phyloP scores from a whole-genome alignment of 2,329 filamentous ascomycete species.

The Trichoderma endophyticum region DNA sequence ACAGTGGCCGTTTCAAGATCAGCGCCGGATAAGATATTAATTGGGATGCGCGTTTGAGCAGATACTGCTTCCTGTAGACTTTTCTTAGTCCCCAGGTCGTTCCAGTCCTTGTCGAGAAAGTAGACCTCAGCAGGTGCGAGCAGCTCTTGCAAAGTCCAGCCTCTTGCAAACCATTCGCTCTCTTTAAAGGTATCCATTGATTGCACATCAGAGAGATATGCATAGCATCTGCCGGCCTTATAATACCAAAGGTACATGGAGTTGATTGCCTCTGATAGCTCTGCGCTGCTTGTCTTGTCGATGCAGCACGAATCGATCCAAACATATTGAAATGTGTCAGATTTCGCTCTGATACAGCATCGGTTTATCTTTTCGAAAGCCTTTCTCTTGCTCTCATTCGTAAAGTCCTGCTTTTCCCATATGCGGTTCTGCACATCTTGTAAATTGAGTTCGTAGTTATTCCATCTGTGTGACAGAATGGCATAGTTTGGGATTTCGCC shows the following conservation, averaged over 20 bases:
- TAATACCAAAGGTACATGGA: constrained; percentile 2
- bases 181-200: not conserved
- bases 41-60: not conserved
- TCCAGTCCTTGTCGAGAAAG: not conserved
- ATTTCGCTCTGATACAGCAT: not conserved
- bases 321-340: not conserved
- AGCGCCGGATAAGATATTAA: not conserved
- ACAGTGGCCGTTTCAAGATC: constrained; percentile 11
- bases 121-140: not conserved
- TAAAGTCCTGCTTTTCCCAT: not conserved
- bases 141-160: not conserved
- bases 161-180: constrained; percentile 6
- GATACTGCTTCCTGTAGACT: not conserved
- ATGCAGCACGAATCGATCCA: not conserved
- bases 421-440: not conserved
- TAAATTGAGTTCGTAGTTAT: not conserved
- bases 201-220: not conserved
- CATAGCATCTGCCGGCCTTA: not conserved
- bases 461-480: constrained; percentile 2
- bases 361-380: not conserved
- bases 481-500: not conserved
- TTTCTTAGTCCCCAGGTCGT: not conserved
- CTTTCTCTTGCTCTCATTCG: not conserved
- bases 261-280: constrained; percentile 6
- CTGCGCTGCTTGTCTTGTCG: not conserved